Evolutionary conservation across 2,329 filamentous ascomycete genomes (phyloP).

Genomic region (Aspergillus hiratsukae): DNA sequence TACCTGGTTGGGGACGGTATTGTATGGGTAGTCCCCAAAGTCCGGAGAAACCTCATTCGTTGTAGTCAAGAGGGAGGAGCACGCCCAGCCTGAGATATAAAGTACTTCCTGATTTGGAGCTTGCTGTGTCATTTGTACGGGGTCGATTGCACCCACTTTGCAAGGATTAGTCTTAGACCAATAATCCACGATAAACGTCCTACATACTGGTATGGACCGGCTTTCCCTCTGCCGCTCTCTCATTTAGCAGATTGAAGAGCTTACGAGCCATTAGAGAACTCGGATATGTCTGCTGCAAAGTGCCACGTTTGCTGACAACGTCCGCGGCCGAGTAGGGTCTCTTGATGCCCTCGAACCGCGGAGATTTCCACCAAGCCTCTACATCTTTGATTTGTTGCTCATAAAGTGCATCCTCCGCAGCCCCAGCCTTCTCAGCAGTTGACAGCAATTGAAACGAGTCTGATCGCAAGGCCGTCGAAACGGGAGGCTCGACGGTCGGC

Average conservation of each 20-base stretch:
- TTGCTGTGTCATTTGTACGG: constrained; percentile 99
- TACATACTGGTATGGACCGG: constrained; percentile 83
- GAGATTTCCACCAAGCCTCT: constrained; percentile 82
- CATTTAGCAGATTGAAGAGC: constrained; percentile 81
- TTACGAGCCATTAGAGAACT: constrained; percentile 94
- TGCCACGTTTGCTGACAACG: constrained; percentile 88
- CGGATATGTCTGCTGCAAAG: constrained; percentile 80
- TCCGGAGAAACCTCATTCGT: constrained; percentile 98
- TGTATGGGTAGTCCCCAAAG: constrained; percentile 98
- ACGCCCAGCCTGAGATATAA: constrained; percentile 96
- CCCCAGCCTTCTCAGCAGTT: constrained; percentile 70
- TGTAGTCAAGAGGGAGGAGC: constrained; percentile 83
- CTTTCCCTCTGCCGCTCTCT: constrained; percentile 71
- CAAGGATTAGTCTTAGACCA: constrained; percentile 9
- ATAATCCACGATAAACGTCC: background rate
- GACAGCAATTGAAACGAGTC: constrained; percentile 84
- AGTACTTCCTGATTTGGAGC: constrained; percentile 92
- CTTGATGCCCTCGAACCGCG: constrained; percentile 83
- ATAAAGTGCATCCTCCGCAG: constrained; percentile 79
- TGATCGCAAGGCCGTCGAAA: constrained; percentile 59
- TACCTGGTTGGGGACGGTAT: constrained; percentile 97
- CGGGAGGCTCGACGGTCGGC: constrained; percentile 54
- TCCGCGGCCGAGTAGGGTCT: constrained; percentile 86
- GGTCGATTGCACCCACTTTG: constrained; percentile 91
- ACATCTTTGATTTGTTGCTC: constrained; percentile 80